Evolutionary conservation across 805 yeast species (phyloP).

Genomic region (Torulaspora microellipsoides): DNA sequence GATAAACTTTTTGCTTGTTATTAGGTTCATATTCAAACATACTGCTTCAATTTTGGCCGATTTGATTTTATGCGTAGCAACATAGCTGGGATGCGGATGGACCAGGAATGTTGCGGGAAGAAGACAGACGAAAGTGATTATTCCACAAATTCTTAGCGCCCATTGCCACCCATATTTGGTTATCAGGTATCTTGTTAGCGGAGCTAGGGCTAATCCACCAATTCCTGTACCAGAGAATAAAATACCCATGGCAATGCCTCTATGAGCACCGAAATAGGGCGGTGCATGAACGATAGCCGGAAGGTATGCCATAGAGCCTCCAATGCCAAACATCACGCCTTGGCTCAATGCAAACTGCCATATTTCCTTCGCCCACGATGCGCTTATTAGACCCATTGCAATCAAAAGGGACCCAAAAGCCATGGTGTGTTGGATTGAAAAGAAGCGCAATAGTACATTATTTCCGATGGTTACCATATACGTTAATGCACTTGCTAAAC

Average conservation of each 20-base stretch:
- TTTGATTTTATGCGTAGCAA: too few species aligned
- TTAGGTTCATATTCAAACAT: too few species aligned
- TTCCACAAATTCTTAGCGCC: constrained; percentile 33
- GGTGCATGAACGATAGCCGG: constrained; percentile 38
- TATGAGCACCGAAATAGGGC: constrained; percentile 29
- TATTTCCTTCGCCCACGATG: constrained; percentile 22
- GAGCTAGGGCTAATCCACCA: constrained; percentile 36
- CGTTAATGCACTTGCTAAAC: too few species aligned
- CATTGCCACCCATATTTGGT: constrained; percentile 35
- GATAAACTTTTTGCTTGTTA: too few species aligned
- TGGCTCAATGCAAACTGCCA: constrained; percentile 35
- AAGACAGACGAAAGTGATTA: constrained; percentile 24
- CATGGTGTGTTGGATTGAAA: too few species aligned
- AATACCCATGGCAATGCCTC: constrained; percentile 37
- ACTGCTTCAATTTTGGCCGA: too few species aligned
- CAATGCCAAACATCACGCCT: constrained; percentile 36
- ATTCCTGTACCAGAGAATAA: constrained; percentile 37
- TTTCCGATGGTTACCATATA: too few species aligned
- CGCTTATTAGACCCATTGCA: too few species aligned
- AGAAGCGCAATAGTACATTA: too few species aligned
- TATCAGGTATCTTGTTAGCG: constrained; percentile 27
- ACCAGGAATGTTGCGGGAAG: too few species aligned
- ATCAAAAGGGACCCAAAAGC: too few species aligned
- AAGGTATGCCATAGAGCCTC: constrained; percentile 33
- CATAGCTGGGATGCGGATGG: too few species aligned